These are phyloP conservation scores for Myxozyma sirexii DNA, from an alignment of 805 yeast species.

Conservation along the genomic window DNA sequence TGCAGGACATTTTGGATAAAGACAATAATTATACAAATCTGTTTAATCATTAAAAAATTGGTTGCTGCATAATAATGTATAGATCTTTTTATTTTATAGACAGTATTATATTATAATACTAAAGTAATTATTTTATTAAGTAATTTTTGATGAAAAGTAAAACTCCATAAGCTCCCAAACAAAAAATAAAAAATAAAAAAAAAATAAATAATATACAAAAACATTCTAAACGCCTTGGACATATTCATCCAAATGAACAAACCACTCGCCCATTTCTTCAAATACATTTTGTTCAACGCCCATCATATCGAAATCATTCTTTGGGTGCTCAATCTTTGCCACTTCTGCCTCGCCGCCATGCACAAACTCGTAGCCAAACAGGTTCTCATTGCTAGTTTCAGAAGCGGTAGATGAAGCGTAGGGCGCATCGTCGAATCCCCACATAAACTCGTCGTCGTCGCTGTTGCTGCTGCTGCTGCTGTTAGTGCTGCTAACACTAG, in stretches of 20 bases:
- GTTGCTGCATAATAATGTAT: too few species aligned
- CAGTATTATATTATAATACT: too few species aligned
- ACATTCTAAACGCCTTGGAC: not conserved
- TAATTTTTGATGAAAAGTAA: too few species aligned
- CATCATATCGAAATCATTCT: not conserved
- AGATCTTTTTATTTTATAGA: too few species aligned
- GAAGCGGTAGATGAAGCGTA: constrained; percentile 1
- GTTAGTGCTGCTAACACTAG: too few species aligned
- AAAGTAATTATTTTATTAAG: too few species aligned
- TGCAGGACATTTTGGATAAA: too few species aligned
- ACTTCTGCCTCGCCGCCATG: not conserved
- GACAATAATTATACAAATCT: too few species aligned
- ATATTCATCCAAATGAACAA: not conserved
- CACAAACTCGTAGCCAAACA: not conserved
- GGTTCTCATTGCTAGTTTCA: not conserved
- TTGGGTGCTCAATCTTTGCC: not conserved
- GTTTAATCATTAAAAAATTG: too few species aligned
- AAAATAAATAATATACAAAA: too few species aligned
- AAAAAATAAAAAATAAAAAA: too few species aligned
- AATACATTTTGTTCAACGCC: constrained; percentile 9
- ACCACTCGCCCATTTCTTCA: constrained; percentile 8
- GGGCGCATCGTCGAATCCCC: not conserved
- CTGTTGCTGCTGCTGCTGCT: not conserved
- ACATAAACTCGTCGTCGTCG: constrained; percentile 1
- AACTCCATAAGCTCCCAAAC: too few species aligned